A percentile compares a stretch with the other conserved stretches of the same genome.
Conservation (phyloP, 352 stramenopile species). For the Phytophthora syringae region DNA sequence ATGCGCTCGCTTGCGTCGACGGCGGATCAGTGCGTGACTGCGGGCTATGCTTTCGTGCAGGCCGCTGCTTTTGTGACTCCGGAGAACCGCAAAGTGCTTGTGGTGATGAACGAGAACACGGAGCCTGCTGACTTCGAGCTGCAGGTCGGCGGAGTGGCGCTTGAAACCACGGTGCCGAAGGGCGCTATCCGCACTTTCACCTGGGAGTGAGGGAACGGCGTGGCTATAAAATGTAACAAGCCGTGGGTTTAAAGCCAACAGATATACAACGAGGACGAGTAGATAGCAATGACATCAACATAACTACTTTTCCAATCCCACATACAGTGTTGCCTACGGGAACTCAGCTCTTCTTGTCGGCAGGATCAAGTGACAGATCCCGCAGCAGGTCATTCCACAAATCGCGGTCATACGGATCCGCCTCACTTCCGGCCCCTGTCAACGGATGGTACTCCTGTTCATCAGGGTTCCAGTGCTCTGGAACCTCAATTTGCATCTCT, state of each 20-base stretch:
- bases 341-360: conserved; percentile 16
- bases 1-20: conserved; percentile 55
- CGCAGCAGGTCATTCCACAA: conserved; percentile 72
- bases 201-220: conserved; percentile 62
- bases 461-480: conserved; percentile 31
- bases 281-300: conserved; percentile 14
- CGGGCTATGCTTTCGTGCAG: conserved; percentile 80
- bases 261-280: conserved; percentile 2
- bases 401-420: conserved; percentile 71
- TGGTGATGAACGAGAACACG: conserved; percentile 89
- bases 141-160: conserved; percentile 44
- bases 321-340: background rate
- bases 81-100: conserved; percentile 73
- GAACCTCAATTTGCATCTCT: conserved; percentile 67
- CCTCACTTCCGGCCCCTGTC: conserved; percentile 29
- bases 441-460: conserved; percentile 57
- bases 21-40: conserved; percentile 75
- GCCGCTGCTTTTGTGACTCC: conserved; percentile 75
- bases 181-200: conserved; percentile 77
- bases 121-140: conserved; percentile 74
- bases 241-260: conserved; percentile 1
- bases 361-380: conserved; percentile 34
- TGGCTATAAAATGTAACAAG: too few relatives aligned
- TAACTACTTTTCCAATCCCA: background rate
- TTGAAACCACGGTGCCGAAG: conserved; percentile 60